These are phyloP conservation scores for Paraphoma sp. DNA, from an alignment of 2,329 filamentous ascomycete genomes.

Conservation along the genomic window DNA sequence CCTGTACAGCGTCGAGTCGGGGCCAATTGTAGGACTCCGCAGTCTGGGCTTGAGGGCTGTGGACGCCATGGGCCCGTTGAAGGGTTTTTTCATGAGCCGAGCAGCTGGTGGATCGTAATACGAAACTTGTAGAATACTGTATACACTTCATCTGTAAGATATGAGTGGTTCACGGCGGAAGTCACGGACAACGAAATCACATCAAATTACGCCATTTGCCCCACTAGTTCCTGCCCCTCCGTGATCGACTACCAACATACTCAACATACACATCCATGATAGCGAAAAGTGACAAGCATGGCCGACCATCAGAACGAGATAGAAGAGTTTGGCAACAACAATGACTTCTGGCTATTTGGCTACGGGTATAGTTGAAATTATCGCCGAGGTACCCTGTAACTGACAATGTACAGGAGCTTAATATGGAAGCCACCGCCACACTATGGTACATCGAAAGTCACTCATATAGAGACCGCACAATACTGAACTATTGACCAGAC, in stretches of 20 bases:
- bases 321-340: constrained; percentile 46
- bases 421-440: constrained; percentile 99
- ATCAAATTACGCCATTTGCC: constrained; percentile 8
- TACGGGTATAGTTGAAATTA: constrained; percentile 76
- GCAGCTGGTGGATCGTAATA: constrained; percentile 53
- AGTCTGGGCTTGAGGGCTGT: constrained; percentile 79
- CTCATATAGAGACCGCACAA: too few relatives aligned
- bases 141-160: constrained; percentile 15
- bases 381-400: neutral
- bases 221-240: constrained; percentile 8
- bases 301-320: constrained; percentile 37
- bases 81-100: constrained; percentile 83
- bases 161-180: constrained; percentile 1
- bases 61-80: constrained; percentile 75
- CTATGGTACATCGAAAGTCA: constrained; percentile 68
- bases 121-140: constrained; percentile 1
- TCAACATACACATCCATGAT: neutral
- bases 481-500: constrained; percentile 60
- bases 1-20: constrained; percentile 81
- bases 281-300: constrained; percentile 17
- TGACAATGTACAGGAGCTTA: constrained; percentile 70
- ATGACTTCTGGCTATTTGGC: constrained; percentile 94
- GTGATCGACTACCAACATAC: neutral
- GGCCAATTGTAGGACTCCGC: constrained; percentile 79
- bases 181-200: neutral